Percentiles rank a stretch among this genome's conserved stretches.
These are phyloP conservation scores for Wickerhamomyces sp. DNA, from an alignment of 1,139 yeast species.

Conservation along the genomic window DNA sequence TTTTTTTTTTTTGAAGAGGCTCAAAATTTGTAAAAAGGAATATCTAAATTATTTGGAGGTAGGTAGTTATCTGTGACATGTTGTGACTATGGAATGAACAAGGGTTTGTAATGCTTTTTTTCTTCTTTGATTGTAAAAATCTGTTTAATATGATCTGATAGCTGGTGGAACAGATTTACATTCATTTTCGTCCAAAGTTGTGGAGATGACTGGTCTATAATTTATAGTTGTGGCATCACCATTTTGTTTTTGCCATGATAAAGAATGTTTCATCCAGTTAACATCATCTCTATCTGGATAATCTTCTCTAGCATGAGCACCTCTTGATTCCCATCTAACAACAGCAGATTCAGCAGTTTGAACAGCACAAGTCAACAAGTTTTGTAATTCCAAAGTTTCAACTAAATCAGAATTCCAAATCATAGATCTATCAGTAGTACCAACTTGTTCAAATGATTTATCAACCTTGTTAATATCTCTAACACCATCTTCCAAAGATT, in stretches of 20 bases:
- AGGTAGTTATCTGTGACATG: constrained; percentile 71
- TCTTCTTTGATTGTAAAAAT: not conserved
- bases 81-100: constrained; percentile 8
- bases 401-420: constrained; percentile 98
- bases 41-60: not conserved
- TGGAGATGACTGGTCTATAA: constrained; percentile 81
- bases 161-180: constrained; percentile 98
- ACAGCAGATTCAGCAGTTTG: constrained; percentile 95
- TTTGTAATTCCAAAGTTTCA: constrained; percentile 93
- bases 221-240: constrained; percentile 72
- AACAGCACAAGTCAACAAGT: constrained; percentile 94
- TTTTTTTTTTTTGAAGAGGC: no score
- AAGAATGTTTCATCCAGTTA: constrained; percentile 96
- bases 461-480: constrained; percentile 72
- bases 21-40: not conserved
- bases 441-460: constrained; percentile 63
- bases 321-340: constrained; percentile 95
- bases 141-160: constrained; percentile 73
- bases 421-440: constrained; percentile 94
- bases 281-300: constrained; percentile 93
- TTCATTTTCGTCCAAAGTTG: constrained; percentile 86
- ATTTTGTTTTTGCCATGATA: constrained; percentile 78
- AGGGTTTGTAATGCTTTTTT: constrained; percentile 21
- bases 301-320: constrained; percentile 99
- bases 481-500: constrained; percentile 89